Base-by-base conservation (phyloP, 2,329 filamentous ascomycete genomes). In the Dactylellina cionopaga region DNA sequence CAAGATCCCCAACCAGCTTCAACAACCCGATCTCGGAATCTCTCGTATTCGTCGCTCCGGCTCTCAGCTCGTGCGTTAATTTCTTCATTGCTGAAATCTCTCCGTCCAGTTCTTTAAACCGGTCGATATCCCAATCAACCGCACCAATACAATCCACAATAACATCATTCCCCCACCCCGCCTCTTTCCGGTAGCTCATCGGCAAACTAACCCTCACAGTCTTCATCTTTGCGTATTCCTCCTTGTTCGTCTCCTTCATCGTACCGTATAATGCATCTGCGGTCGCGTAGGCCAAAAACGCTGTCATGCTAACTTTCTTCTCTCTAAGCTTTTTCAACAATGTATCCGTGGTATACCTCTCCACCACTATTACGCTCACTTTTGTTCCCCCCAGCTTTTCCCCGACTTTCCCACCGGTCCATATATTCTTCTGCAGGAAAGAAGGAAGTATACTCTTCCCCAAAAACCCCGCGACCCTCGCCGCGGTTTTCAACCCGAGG, bases 1-100 rank as follows among this genome's bases (percentile, higher is more conserved):
- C 77, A 79, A 82, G 84, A 78, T 87, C 82, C 1, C 76, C 39
- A 3, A 86, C 77, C 52, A 81, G 82, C 1, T 76, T 75, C 11
- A 86, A 60, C 59, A 86, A 75, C 3, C 81, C 81, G 1, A 80
- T 44, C 78, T 79, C 60, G 84, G 79, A 3, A 79, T 78, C 2
- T 59, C 71, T 47, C 79, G 82, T 76, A 19, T 83, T 74, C 5
- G 72, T 75, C 6, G 75, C 75, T 0, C 84, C 81, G 5, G 27
- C 47, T 10, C 51, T 44, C 6, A 71, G 31, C 35, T 58, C 66
- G 19, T 19, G 10, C 5, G 66, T 71, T 27, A 71, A 44, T 10
- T 76, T 68, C 1, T 81, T 76, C 6, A 46, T 52, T 2, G 22
- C 15, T 2, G 49, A 43, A 15, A 76, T 71, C 35, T 62, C 35